Conservation (phyloP, 2,329 filamentous ascomycete genomes). For the Exophiala viscosa region DNA sequence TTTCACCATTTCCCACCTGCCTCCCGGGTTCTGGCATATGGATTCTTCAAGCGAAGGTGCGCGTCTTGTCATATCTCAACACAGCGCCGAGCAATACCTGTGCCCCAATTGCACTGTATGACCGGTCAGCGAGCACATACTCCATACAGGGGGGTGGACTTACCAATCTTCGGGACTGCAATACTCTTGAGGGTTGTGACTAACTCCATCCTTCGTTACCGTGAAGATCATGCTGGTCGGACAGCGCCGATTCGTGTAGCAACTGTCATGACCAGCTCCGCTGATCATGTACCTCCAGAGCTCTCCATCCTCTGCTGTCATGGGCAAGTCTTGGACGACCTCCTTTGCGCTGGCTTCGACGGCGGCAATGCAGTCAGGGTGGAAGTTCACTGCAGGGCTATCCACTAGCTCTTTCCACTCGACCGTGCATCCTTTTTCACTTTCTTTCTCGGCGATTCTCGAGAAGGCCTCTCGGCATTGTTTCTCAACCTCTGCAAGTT, state of each 20-base stretch:
- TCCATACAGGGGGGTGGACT: slow-evolving; percentile 1
- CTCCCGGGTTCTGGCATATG: not conserved
- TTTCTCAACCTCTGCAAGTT: slow-evolving; percentile 26
- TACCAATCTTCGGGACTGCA: slow-evolving; percentile 56
- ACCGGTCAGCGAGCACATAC: slow-evolving; percentile 4
- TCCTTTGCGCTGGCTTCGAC: slow-evolving; percentile 59
- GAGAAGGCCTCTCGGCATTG: slow-evolving; percentile 23
- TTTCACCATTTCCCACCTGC: not conserved
- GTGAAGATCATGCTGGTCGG: slow-evolving; percentile 68
- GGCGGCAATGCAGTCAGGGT: slow-evolving; percentile 63
- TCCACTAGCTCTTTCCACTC: slow-evolving; percentile 29
- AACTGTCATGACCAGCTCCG: slow-evolving; percentile 64
- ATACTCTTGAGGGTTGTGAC: slow-evolving; percentile 63
- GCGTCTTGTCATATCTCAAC: slow-evolving; percentile 43
- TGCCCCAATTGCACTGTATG: slow-evolving; percentile 31
- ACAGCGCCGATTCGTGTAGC: slow-evolving; percentile 57
- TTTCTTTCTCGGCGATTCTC: slow-evolving; percentile 27
- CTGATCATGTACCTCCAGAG: slow-evolving; percentile 53
- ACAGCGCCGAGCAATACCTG: slow-evolving; percentile 28
- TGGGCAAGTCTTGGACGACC: slow-evolving; percentile 44
- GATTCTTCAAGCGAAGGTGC: slow-evolving; percentile 12
- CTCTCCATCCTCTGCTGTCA: slow-evolving; percentile 38
- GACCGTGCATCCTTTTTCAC: slow-evolving; percentile 27
- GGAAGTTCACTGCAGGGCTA: slow-evolving; percentile 57
- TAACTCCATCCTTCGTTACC: slow-evolving; percentile 61